phyloP scores from a whole-genome alignment of 257 asterid species.

The Phtheirospermum japonicum region DNA sequence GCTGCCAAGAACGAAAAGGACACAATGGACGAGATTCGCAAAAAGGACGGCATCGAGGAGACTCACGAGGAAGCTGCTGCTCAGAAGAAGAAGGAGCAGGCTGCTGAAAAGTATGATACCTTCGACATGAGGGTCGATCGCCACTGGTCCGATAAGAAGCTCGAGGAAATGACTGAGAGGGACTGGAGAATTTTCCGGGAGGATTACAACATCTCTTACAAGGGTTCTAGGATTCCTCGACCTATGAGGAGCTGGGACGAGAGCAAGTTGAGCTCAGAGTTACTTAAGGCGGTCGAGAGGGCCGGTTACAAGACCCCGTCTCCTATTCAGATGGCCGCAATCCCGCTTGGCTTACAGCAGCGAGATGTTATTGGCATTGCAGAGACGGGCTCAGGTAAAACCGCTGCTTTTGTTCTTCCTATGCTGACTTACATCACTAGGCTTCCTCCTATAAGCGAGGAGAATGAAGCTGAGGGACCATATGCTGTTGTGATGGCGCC shows the following conservation, averaged over 20 bases:
- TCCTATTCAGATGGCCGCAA: constrained; percentile 5
- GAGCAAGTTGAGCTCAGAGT: constrained; percentile 1
- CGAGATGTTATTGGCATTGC: constrained; percentile 6
- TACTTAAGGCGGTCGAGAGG: constrained; percentile 1
- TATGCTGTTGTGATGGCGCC: constrained; percentile 8
- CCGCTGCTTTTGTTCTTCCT: constrained; percentile 9
- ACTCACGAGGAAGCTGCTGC: constrained; percentile 3
- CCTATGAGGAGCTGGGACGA: constrained; percentile 6
- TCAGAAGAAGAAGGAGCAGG: constrained; percentile 7
- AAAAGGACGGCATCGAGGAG: neutral
- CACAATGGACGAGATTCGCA: neutral
- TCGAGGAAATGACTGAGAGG: constrained; percentile 7
- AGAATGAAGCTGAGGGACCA: constrained; percentile 7
- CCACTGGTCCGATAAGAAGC: constrained; percentile 9
- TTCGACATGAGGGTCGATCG: constrained; percentile 5
- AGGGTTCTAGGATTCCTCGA: constrained; percentile 6
- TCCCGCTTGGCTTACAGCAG: constrained; percentile 4
- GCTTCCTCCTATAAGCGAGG: constrained; percentile 7
- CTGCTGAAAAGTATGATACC: neutral
- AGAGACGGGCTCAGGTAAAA: constrained; percentile 4
- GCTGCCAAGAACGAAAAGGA: constrained; percentile 9
- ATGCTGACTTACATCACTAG: constrained; percentile 13
- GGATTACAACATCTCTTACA: constrained; percentile 7
- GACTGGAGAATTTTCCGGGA: constrained; percentile 7
- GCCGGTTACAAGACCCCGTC: neutral